Percentiles rank a stretch among this genome's conserved stretches.
These are phyloP conservation scores for Claviceps quebecensis DNA, from an alignment of 2,329 filamentous ascomycete species.

Conservation along the genomic window DNA sequence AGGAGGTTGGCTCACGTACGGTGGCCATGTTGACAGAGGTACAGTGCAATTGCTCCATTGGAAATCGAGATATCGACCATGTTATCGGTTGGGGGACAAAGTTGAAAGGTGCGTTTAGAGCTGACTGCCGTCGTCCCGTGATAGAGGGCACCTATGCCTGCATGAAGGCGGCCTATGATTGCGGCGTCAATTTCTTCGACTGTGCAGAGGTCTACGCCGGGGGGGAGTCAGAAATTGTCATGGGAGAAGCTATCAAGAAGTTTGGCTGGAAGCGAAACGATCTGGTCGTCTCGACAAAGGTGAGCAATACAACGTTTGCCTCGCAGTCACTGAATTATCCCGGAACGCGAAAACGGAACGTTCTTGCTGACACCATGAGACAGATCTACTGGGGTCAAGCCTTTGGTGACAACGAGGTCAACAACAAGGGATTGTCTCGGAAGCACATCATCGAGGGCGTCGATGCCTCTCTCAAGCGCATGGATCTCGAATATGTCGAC, in stretches of 20 bases:
- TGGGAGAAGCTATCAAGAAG: constrained; percentile 46
- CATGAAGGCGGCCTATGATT: constrained; percentile 47
- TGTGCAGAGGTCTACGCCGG: constrained; percentile 43
- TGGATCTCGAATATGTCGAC: constrained; percentile 49
- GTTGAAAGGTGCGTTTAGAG: neutral
- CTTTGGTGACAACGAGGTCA: constrained; percentile 47
- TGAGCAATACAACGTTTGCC: constrained; percentile 9
- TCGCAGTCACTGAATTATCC: too few relatives aligned
- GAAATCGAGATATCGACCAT: neutral
- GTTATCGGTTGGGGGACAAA: neutral
- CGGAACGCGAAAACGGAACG: neutral
- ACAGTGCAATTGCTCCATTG: constrained; percentile 32
- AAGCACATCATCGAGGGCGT: constrained; percentile 59
- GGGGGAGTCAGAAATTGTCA: constrained; percentile 49
- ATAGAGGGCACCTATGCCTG: constrained; percentile 35
- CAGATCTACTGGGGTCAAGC: constrained; percentile 51
- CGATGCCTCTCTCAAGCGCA: constrained; percentile 41
- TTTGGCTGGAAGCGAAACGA: constrained; percentile 48
- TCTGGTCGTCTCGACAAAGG: constrained; percentile 47
- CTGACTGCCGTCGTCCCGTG: neutral
- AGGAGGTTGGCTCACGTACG: constrained; percentile 61
- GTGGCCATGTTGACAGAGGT: constrained; percentile 57
- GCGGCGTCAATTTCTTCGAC: constrained; percentile 50
- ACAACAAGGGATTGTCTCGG: constrained; percentile 52
- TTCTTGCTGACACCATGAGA: neutral